A percentile compares a stretch with the other conserved stretches of the same genome.
phyloP scores from a whole-genome alignment of 1,284 basidiomycete genomes.

The Ganoderma lucidum region DNA sequence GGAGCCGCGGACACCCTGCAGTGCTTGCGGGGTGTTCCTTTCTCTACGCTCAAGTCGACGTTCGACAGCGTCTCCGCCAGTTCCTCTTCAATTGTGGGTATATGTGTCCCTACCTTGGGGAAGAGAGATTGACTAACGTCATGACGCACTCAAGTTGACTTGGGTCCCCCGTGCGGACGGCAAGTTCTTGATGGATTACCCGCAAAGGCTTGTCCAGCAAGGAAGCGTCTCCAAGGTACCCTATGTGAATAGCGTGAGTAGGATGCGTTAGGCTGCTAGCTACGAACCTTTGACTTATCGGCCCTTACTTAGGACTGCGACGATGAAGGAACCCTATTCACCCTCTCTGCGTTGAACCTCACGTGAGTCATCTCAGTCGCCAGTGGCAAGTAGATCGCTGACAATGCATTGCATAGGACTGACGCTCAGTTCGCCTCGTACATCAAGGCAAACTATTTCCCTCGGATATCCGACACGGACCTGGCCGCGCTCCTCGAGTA shows the following conservation, averaged over 20 bases:
- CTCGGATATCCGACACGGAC: conserved; percentile 37
- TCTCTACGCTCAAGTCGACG: conserved; percentile 38
- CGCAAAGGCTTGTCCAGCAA: conserved; percentile 34
- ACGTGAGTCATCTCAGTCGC: conserved; percentile 19
- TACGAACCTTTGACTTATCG: neutral
- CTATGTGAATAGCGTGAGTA: conserved; percentile 37
- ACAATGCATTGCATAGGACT: conserved; percentile 15
- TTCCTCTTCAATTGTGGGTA: conserved; percentile 5
- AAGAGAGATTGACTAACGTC: neutral
- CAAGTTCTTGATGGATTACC: conserved; percentile 38
- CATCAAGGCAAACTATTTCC: conserved; percentile 41
- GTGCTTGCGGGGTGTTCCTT: conserved; percentile 48
- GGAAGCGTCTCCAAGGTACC: conserved; percentile 39
- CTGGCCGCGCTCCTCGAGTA: conserved; percentile 43
- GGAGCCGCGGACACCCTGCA: conserved; percentile 44
- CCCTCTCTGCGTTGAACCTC: conserved; percentile 26
- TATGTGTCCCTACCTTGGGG: neutral
- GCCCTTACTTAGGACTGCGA: conserved; percentile 38
- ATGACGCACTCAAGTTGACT: conserved; percentile 23
- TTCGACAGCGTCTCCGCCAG: conserved; percentile 26
- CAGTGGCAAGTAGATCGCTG: neutral
- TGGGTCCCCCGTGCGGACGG: conserved; percentile 43
- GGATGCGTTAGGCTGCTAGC: neutral
- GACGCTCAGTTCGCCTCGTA: conserved; percentile 13
- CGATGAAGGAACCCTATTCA: conserved; percentile 44